These are phyloP conservation scores for Saxophila tyrrhenica DNA, from an alignment of 495 filamentous ascomycete species.

Conservation along the genomic window DNA sequence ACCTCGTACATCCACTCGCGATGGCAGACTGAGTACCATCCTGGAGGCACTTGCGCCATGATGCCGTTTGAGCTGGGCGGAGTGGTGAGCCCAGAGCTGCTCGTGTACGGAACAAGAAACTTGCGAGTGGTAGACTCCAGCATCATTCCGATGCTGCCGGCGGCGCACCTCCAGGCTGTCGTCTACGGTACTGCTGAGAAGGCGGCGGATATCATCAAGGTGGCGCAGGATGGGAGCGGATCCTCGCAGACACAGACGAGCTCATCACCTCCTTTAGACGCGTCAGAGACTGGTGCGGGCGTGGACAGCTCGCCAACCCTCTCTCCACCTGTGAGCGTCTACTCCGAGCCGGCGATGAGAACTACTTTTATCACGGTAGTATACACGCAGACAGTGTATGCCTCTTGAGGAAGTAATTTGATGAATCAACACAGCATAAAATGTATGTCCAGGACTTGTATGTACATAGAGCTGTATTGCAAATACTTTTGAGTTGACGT, in stretches of 20 bases:
- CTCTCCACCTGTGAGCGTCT: not conserved
- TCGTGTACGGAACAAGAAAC: constrained; percentile 39
- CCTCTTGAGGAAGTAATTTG: too few species aligned
- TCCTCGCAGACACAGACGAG: not conserved
- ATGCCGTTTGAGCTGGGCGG: constrained; percentile 35
- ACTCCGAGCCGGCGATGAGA: not conserved
- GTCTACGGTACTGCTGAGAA: constrained; percentile 52
- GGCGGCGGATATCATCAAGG: constrained; percentile 27
- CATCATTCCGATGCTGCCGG: constrained; percentile 44
- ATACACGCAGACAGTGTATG: not conserved
- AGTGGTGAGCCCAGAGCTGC: constrained; percentile 38
- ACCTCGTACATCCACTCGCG: constrained; percentile 5
- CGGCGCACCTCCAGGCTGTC: constrained; percentile 40
- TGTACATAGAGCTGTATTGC: too few species aligned
- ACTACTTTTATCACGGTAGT: not conserved
- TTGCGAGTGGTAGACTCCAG: constrained; percentile 46
- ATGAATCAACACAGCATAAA: too few species aligned
- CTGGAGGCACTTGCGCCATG: constrained; percentile 42
- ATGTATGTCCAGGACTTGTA: too few species aligned
- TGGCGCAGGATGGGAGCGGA: not conserved
- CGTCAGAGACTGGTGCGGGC: not conserved
- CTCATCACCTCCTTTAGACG: not conserved
- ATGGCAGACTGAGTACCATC: constrained; percentile 30
- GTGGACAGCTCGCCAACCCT: too few species aligned
- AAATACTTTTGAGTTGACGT: too few species aligned